Base-by-base conservation (phyloP, 805 yeast species). In the Lachancea lanzarotensis region DNA sequence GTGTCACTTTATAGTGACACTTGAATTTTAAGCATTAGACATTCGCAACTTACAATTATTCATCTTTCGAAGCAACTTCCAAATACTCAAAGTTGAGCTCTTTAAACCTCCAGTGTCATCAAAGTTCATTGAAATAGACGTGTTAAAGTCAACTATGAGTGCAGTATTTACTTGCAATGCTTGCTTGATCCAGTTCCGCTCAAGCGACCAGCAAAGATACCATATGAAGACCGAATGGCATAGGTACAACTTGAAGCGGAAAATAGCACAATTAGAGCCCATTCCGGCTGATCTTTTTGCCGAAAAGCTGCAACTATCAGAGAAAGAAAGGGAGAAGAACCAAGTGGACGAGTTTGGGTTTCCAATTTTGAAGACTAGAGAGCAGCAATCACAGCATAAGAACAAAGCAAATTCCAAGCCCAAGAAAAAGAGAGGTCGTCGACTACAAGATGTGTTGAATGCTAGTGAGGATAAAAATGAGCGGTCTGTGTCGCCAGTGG, bases 141-240 rank as follows among this genome's bases (percentile, higher is more conserved):
- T 18, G 17, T 35, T 20, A 11, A 35, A 19, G 17, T 15, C 36
- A 17, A 35, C 16, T 5, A 36, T 36, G 39, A 36, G 15, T 25
- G 12, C 60, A 3, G 55, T 57, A 32, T 80, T 74, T 63, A 88
- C 96, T 11, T 93, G 98, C 67, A 86, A 90, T 59, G 83, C 96
- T 17, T 93, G 98, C 66, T 80, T 79, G 19, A 78, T 88, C 51
- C 81, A 81, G 38, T 93, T 93, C 59, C 78, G 82, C 35, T 72
- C 81, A 31, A 82, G 95, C n/a, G 93, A 82, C 50, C 72, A 81
- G 47, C 98, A 93, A 68, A 74, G 98, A 50, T 75, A 75, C 52
- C 98, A 93, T 63, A 93, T 93, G 98, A 88, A 86, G 62, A 82
- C 96, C 2, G 98, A 93, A 45, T 93, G 98, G 98, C 98, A 93